Evolutionary conservation across 2,329 filamentous ascomycete genomes (phyloP).

Genomic region (Pseudofabraea citricarpa): DNA sequence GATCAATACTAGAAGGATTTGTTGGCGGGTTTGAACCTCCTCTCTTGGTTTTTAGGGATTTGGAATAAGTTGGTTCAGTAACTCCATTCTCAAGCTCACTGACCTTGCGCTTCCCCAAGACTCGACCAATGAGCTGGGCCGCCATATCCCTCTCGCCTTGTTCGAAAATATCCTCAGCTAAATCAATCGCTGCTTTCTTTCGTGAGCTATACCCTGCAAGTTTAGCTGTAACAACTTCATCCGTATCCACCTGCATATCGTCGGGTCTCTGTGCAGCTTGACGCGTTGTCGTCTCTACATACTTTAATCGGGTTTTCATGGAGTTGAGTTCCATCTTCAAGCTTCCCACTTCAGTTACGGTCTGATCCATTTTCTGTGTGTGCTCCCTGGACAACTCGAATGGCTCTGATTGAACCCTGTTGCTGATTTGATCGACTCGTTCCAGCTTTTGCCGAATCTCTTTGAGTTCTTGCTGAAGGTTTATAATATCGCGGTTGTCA

Average conservation of each 20-base stretch:
- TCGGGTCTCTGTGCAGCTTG: background rate
- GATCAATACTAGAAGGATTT: background rate
- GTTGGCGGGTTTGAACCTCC: background rate
- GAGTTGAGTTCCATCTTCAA: slow-evolving; percentile 18
- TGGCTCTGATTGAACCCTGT: slow-evolving; percentile 6
- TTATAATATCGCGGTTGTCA: slow-evolving; percentile 6
- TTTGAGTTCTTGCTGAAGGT: slow-evolving; percentile 6
- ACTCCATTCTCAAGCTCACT: background rate
- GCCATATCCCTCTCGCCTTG: background rate
- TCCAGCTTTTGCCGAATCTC: slow-evolving; percentile 7
- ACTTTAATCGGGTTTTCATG: slow-evolving; percentile 14
- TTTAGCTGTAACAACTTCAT: background rate
- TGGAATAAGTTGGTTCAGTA: background rate
- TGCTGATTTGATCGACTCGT: background rate
- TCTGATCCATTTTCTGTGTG: slow-evolving; percentile 15
- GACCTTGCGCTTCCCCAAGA: background rate
- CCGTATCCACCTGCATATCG: background rate
- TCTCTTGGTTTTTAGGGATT: background rate
- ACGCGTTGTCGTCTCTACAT: slow-evolving; percentile 6
- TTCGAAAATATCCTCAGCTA: background rate
- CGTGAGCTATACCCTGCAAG: background rate
- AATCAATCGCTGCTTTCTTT: background rate
- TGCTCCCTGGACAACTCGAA: slow-evolving; percentile 16
- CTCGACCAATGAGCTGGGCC: background rate
- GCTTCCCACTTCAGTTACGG: slow-evolving; percentile 20